Percentiles rank a stretch among this genome's conserved stretches.
These are phyloP conservation scores for Blastocystis sp. DNA, from an alignment of 352 stramenopile species.

Conservation along the genomic window DNA sequence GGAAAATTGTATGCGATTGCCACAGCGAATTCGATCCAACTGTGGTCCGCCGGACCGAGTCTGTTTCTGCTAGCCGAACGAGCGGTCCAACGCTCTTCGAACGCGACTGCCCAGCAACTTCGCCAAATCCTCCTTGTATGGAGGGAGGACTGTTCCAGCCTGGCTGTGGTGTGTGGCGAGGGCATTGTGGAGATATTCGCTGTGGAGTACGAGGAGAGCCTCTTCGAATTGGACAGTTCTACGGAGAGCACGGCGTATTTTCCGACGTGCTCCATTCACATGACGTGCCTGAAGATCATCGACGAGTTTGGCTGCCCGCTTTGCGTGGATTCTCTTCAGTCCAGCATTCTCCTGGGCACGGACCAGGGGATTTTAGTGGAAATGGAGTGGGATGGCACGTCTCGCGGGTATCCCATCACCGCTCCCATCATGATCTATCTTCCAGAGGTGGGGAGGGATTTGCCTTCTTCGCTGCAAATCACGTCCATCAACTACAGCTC, in stretches of 20 bases:
- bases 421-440: constrained; percentile 67
- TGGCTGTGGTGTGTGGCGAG: constrained; percentile 57
- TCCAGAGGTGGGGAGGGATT: constrained; percentile 14
- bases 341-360: constrained; percentile 34
- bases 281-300: not conserved
- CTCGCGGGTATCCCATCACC: constrained; percentile 44
- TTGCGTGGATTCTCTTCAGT: not conserved
- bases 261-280: constrained; percentile 3
- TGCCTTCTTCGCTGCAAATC: constrained; percentile 14
- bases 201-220: constrained; percentile 32
- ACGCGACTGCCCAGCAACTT: not conserved
- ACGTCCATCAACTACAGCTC: constrained; percentile 37
- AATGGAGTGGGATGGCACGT: constrained; percentile 41
- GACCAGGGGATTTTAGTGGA: constrained; percentile 48
- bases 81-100: not conserved
- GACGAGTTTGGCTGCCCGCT: constrained; percentile 48
- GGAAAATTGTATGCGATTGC: constrained; percentile 54
- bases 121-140: constrained; percentile 50
- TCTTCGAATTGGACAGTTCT: not conserved
- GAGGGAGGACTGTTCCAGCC: not conserved
- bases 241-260: not conserved
- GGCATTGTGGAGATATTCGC: constrained; percentile 23
- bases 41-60: constrained; percentile 47
- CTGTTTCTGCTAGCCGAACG: constrained; percentile 28
- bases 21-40: constrained; percentile 13